Conservation (phyloP, 106 monocot genomes). For the Cymbidium sinense region DNA sequence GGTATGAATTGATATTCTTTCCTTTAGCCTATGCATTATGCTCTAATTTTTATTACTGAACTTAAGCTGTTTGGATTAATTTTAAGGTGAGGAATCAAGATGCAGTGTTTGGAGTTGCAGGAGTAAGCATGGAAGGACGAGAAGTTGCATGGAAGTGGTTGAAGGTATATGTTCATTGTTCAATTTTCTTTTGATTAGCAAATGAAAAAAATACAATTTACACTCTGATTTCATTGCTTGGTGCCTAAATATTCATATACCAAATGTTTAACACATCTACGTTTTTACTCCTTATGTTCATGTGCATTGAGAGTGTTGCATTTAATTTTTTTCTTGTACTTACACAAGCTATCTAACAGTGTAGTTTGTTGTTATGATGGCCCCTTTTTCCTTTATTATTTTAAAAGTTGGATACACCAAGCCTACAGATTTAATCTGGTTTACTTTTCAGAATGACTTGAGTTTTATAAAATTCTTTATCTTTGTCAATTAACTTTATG, state of each 20-base stretch:
- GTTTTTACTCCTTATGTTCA: neutral
- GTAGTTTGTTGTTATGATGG: too few species aligned
- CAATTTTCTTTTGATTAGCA: neutral
- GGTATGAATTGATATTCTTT: too few species aligned
- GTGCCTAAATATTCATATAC: neutral
- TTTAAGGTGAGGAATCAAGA: slow-evolving; percentile 83
- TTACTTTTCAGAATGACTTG: too few species aligned
- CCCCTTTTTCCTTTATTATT: too few species aligned
- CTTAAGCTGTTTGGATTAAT: neutral
- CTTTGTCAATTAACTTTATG: too few species aligned
- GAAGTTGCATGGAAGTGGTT: slow-evolving; percentile 90
- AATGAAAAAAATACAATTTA: neutral
- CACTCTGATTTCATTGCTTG: neutral
- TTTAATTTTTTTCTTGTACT: too few species aligned
- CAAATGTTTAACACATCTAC: neutral
- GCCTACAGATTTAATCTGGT: too few species aligned
- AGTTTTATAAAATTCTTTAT: too few species aligned
- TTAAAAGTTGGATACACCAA: too few species aligned
- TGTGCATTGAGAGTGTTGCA: neutral
- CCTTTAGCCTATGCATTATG: neutral
- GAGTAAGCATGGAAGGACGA: slow-evolving; percentile 55
- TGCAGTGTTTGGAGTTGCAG: too few species aligned
- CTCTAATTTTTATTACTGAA: neutral
- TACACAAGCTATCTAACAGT: too few species aligned
- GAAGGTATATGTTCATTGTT: slow-evolving; percentile 41